Conservation (phyloP, 2,329 filamentous ascomycete species). For the Harringtonia lauricola region DNA sequence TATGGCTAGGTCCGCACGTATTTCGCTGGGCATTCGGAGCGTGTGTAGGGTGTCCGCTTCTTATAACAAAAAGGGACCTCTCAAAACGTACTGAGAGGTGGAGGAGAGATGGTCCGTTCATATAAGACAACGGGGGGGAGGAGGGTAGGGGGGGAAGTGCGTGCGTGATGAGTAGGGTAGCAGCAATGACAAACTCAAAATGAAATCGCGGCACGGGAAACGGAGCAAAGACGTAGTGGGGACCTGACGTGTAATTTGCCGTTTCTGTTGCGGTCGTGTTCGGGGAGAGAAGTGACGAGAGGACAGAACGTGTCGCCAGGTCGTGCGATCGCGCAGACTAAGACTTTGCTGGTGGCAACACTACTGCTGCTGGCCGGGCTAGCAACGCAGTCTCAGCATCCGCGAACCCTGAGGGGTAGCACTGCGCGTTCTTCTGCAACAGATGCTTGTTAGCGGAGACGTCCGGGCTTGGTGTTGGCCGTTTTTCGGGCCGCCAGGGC, state of each 20-base stretch:
- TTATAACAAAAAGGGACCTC: not conserved
- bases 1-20: slow-evolving; percentile 15
- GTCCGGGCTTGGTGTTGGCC: not conserved
- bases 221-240: too few species aligned
- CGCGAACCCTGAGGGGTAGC: slow-evolving; percentile 8
- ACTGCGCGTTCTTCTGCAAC: not conserved
- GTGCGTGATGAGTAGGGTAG: too few species aligned
- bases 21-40: slow-evolving; percentile 11
- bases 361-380: not conserved
- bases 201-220: too few species aligned
- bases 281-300: not conserved
- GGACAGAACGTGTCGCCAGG: slow-evolving; percentile 1
- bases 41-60: not conserved
- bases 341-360: slow-evolving; percentile 6
- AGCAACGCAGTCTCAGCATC: not conserved
- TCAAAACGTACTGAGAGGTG: not conserved
- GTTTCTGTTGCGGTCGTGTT: not conserved
- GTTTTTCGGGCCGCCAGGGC: slow-evolving; percentile 7
- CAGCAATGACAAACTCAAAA: too few species aligned
- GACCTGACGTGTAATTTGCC: not conserved
- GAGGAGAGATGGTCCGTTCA: not conserved
- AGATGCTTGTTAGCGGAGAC: not conserved
- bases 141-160: too few species aligned
- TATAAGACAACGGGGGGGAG: too few species aligned
- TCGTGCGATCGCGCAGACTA: slow-evolving; percentile 6